phyloP scores from a whole-genome alignment of 805 yeast genomes.

The Lipomyces orientalis region DNA sequence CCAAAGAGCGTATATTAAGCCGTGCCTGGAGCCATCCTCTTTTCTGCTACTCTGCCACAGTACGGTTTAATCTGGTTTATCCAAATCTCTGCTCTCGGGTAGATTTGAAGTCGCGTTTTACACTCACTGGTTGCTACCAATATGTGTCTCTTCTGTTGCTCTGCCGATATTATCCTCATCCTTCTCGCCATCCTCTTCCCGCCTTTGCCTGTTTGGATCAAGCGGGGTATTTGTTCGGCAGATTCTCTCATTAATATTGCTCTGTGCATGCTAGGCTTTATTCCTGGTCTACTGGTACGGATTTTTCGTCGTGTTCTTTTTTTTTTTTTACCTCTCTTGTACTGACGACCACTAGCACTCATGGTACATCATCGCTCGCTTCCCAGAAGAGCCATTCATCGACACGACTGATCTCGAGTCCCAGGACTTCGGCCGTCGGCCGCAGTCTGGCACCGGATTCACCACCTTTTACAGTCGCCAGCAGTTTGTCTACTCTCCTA shows the following conservation, averaged over 20 bases:
- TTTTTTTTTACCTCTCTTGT: neutral
- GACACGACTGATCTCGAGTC: slow-evolving; percentile 33
- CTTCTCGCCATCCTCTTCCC: slow-evolving; percentile 75
- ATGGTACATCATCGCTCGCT: slow-evolving; percentile 76
- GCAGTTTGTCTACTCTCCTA: slow-evolving; percentile 34
- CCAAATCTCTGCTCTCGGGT: neutral
- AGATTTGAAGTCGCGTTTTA: neutral
- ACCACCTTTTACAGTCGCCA: slow-evolving; percentile 27
- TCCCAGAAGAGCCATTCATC: slow-evolving; percentile 53
- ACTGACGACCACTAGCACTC: slow-evolving; percentile 52
- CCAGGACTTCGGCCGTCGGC: slow-evolving; percentile 22
- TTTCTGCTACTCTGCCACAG: neutral
- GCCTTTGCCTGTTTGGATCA: slow-evolving; percentile 76
- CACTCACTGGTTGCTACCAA: neutral
- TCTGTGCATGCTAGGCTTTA: slow-evolving; percentile 69
- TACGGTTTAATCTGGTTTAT: no score
- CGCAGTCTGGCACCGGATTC: slow-evolving; percentile 14
- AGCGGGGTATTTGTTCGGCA: slow-evolving; percentile 73
- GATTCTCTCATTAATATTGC: slow-evolving; percentile 74
- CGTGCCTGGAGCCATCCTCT: neutral
- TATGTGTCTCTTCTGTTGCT: slow-evolving; percentile 33
- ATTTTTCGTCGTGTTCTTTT: neutral
- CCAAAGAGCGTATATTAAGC: no score
- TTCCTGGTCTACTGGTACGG: slow-evolving; percentile 68
- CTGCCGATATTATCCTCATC: slow-evolving; percentile 66